Evolutionary conservation across 495 filamentous ascomycete genomes (phyloP).

Genomic region (Acidiella bohemica): DNA sequence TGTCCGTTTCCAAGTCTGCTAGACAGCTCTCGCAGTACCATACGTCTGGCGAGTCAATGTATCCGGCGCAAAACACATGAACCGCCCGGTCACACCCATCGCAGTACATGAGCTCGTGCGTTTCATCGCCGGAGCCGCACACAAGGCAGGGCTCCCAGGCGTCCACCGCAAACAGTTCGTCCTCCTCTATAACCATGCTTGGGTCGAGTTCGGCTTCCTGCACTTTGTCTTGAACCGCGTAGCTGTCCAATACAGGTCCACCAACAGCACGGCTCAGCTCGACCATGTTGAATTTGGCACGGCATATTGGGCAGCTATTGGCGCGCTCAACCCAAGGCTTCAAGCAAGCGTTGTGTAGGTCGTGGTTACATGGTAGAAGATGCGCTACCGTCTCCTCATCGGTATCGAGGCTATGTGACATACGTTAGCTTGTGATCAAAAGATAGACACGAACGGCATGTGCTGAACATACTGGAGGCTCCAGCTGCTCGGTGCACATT

Average conservation of each 20-base stretch:
- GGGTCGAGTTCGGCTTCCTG: conserved; percentile 83
- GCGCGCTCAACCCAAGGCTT: conserved; percentile 88
- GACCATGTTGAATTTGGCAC: conserved; percentile 77
- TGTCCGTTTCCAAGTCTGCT: conserved; percentile 33
- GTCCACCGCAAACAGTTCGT: conserved; percentile 48
- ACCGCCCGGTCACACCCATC: conserved; percentile 73
- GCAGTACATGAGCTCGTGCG: conserved; percentile 57
- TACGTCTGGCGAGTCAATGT: conserved; percentile 56
- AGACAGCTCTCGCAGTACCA: conserved; percentile 82
- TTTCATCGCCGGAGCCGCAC: conserved; percentile 63
- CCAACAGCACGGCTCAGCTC: conserved; percentile 62
- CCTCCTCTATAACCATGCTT: conserved; percentile 57
- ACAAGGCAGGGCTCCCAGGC: conserved; percentile 61
- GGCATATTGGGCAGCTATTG: conserved; percentile 96
- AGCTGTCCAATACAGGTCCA: conserved; percentile 63
- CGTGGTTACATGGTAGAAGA: conserved; percentile 67
- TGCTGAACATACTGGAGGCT: conserved; percentile 14
- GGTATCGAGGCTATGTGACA: conserved; percentile 14
- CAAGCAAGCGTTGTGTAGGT: conserved; percentile 81
- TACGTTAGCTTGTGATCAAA: conserved; percentile 7
- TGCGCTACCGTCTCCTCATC: conserved; percentile 46
- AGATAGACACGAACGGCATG: no score
- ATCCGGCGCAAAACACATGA: conserved; percentile 76
- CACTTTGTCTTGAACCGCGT: conserved; percentile 73
- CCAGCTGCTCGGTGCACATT: conserved; percentile 6